Conservation (phyloP, 352 stramenopile species). For the Pythium insidiosum region DNA sequence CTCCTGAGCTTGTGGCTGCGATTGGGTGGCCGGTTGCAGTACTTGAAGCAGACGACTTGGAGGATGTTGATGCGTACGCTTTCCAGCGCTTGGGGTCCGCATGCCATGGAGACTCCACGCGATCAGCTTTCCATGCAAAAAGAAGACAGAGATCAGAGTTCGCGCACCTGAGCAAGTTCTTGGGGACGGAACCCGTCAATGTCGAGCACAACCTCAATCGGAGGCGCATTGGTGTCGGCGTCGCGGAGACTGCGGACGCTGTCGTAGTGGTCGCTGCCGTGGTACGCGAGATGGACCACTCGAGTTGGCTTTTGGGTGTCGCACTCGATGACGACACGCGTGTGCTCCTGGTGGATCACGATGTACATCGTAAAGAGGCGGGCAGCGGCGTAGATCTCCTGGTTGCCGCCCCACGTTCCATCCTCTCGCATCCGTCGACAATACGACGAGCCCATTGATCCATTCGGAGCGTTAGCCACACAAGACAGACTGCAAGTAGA, state of each 20-base stretch:
- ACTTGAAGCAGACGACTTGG: background rate
- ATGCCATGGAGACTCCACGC: background rate
- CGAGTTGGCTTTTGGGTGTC: slow-evolving; percentile 35
- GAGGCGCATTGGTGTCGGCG: slow-evolving; percentile 20
- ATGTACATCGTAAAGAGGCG: slow-evolving; percentile 69
- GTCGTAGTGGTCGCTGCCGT: slow-evolving; percentile 79
- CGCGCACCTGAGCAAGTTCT: slow-evolving; percentile 51
- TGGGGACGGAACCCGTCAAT: slow-evolving; percentile 47
- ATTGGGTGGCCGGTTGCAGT: slow-evolving; percentile 3
- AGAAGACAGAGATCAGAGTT: too few relatives aligned
- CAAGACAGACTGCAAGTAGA: background rate
- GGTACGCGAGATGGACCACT: slow-evolving; percentile 56
- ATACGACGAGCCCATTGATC: too few relatives aligned
- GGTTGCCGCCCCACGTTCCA: slow-evolving; percentile 76
- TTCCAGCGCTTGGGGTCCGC: slow-evolving; percentile 9
- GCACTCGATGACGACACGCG: slow-evolving; percentile 68
- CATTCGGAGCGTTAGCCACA: too few relatives aligned
- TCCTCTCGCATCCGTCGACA: slow-evolving; percentile 72
- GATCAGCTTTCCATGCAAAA: too few relatives aligned
- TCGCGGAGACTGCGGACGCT: slow-evolving; percentile 55
- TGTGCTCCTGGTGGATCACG: slow-evolving; percentile 64
- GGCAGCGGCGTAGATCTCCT: slow-evolving; percentile 70
- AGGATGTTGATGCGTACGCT: slow-evolving; percentile 2
- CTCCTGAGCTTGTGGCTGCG: background rate
- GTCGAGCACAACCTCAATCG: slow-evolving; percentile 41